phyloP scores from a whole-genome alignment of 352 stramenopile genomes.

The Globisporangium yorkense region DNA sequence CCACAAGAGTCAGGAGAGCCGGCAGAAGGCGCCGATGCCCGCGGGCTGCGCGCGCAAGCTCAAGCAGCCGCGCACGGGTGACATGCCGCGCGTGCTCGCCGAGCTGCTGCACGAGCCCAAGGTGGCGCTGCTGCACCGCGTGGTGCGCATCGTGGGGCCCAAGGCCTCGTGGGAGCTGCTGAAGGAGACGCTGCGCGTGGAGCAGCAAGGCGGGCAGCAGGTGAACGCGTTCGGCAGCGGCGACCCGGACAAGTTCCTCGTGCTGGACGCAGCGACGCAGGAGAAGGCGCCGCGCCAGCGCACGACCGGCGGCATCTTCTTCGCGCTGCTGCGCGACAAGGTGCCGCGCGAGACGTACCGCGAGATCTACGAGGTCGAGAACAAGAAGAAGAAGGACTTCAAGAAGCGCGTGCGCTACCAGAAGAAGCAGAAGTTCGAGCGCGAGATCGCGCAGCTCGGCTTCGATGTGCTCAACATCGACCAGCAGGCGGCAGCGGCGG shows the following conservation, averaged over 20 bases:
- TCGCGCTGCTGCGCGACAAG: conserved; percentile 55
- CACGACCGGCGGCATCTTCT: conserved; percentile 66
- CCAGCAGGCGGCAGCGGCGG: not conserved
- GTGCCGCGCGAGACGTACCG: conserved; percentile 66
- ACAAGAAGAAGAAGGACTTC: conserved; percentile 65
- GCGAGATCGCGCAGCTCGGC: conserved; percentile 45
- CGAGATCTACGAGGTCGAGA: conserved; percentile 71
- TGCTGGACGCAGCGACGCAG: conserved; percentile 27
- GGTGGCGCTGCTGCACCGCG: conserved; percentile 59
- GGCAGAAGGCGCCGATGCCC: not conserved
- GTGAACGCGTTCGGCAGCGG: conserved; percentile 49
- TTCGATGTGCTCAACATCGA: conserved; percentile 46
- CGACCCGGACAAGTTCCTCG: conserved; percentile 41
- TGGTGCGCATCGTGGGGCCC: conserved; percentile 57
- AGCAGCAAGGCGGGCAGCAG: conserved; percentile 48
- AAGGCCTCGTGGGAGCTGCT: conserved; percentile 59
- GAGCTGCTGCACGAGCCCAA: conserved; percentile 65
- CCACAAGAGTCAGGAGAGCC: too few relatives aligned
- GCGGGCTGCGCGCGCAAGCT: conserved; percentile 23
- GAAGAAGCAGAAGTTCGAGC: conserved; percentile 55
- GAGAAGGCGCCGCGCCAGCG: conserved; percentile 46
- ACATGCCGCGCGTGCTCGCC: conserved; percentile 50
- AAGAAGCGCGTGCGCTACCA: conserved; percentile 49
- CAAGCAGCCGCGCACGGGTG: conserved; percentile 40
- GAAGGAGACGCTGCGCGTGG: conserved; percentile 55